Conservation (phyloP, 2,329 filamentous ascomycete genomes). For the Lachnellula willkommii region DNA sequence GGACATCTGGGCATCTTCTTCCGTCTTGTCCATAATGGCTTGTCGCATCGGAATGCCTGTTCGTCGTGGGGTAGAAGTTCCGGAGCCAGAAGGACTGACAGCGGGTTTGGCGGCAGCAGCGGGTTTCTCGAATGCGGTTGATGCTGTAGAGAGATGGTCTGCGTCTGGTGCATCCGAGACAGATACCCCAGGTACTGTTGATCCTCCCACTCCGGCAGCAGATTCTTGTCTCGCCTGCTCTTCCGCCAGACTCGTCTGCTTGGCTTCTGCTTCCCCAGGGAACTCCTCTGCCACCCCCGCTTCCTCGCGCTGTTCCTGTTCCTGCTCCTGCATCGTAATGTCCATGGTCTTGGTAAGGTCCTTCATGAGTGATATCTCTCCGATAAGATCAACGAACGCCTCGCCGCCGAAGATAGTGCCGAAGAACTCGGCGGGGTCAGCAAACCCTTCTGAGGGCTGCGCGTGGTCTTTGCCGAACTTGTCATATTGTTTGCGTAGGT, state of each 20-base stretch:
- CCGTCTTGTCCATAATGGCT: constrained; percentile 81
- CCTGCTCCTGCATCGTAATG: constrained; percentile 79
- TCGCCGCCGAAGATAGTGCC: constrained; percentile 97
- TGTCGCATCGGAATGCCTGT: constrained; percentile 67
- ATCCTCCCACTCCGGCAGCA: constrained; percentile 8
- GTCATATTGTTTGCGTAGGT: constrained; percentile 88
- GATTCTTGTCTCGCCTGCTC: constrained; percentile 26
- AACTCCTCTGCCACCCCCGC: constrained; percentile 69
- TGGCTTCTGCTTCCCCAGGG: constrained; percentile 52
- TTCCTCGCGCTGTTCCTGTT: constrained; percentile 58
- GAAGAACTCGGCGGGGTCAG: constrained; percentile 96
- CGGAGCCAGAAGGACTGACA: constrained; percentile 29
- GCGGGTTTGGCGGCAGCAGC: constrained; percentile 11
- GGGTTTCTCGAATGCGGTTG: constrained; percentile 27
- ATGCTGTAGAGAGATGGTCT: constrained; percentile 6
- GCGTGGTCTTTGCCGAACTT: constrained; percentile 95
- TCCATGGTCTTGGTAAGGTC: constrained; percentile 98
- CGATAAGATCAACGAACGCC: constrained; percentile 92
- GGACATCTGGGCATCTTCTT: constrained; percentile 65
- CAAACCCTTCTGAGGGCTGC: constrained; percentile 85
- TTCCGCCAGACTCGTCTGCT: constrained; percentile 45
- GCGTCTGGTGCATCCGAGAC: constrained; percentile 20
- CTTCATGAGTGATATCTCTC: constrained; percentile 98
- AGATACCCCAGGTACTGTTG: constrained; percentile 13
- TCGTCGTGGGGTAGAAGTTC: constrained; percentile 38